Conservation (phyloP, 495 filamentous ascomycete species). For the Halenospora varia region DNA sequence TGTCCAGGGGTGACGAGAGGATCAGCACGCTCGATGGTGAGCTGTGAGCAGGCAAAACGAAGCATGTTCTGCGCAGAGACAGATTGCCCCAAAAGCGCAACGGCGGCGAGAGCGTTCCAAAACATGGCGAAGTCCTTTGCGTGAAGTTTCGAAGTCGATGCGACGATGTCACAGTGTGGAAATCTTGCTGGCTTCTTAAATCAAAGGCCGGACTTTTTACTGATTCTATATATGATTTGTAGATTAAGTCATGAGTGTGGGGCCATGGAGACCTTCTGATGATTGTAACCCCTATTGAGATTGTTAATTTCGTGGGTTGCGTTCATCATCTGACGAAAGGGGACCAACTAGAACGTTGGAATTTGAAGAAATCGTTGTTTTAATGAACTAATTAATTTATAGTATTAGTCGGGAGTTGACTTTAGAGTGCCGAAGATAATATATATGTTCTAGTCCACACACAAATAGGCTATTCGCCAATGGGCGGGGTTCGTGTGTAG, state of each 20-base stretch:
- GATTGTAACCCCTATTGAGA: background rate
- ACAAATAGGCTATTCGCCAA: background rate
- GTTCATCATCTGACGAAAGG: constrained; percentile 8
- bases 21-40: constrained; percentile 52
- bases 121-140: constrained; percentile 34
- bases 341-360: background rate
- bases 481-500: background rate
- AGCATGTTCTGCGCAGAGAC: constrained; percentile 40
- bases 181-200: background rate
- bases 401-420: constrained; percentile 1
- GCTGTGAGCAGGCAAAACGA: constrained; percentile 38
- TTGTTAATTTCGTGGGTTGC: background rate
- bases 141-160: background rate
- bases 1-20: constrained; percentile 55
- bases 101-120: constrained; percentile 42
- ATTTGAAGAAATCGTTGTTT: constrained; percentile 3
- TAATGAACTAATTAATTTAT: constrained; percentile 3
- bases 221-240: constrained; percentile 1
- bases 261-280: background rate
- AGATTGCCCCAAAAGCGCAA: constrained; percentile 40
- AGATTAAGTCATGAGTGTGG: constrained; percentile 1
- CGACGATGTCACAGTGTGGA: background rate
- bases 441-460: background rate
- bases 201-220: background rate
- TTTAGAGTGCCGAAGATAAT: background rate